Evolutionary conservation across 164 flowering plant species (phyloP).

Genomic region (Vitis vinifera): ASM3070453v1 NC_081809.1:12063501-12064000

Average conservation of each 20-base stretch:
- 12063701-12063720: constrained; percentile 84
- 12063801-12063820: no score
- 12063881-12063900: not conserved
- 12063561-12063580: constrained; percentile 96
- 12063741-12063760: not conserved
- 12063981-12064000: no score
- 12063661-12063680: constrained; percentile 88
- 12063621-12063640: constrained; percentile 99
- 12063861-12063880: not conserved
- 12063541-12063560: constrained; percentile 99
- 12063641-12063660: constrained; percentile 79
- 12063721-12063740: constrained; percentile 23
- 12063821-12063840: no score
- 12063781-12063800: no score
- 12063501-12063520: constrained; percentile 87
- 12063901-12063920: no score
- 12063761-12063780: no score
- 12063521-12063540: constrained; percentile 74
- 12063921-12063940: no score
- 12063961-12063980: no score
- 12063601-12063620: constrained; percentile 99
- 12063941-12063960: no score
- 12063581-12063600: constrained; percentile 97
- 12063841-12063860: not conserved
- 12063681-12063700: constrained; percentile 99